These are phyloP conservation scores for Pulveroboletus sp. DNA, from an alignment of 768 basidiomycete species.

Conservation along the genomic window DNA sequence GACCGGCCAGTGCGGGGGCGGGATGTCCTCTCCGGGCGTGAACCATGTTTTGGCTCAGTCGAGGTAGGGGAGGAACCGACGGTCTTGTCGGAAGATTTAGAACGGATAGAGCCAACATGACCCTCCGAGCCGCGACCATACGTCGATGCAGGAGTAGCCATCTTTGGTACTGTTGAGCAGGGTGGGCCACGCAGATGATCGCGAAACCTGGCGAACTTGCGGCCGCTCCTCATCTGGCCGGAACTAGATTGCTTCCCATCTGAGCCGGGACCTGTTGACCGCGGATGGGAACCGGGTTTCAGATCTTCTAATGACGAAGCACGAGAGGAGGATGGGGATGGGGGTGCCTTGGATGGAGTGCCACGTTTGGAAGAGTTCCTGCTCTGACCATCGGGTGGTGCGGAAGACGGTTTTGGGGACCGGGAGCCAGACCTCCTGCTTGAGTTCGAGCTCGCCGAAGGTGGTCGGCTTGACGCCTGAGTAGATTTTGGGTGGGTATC, in stretches of 20 bases:
- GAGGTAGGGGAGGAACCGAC: constrained; percentile 1
- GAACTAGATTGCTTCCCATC: constrained; percentile 15
- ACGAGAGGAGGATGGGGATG: constrained; percentile 10
- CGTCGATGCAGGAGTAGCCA: constrained; percentile 8
- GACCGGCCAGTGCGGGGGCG: constrained; percentile 13
- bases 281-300: constrained; percentile 15
- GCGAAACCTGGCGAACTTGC: constrained; percentile 18
- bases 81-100: constrained; percentile 14
- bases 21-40: constrained; percentile 10
- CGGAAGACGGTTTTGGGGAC: constrained; percentile 11
- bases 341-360: constrained; percentile 9
- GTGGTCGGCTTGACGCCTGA: constrained; percentile 27
- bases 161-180: constrained; percentile 9
- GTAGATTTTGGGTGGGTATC: constrained; percentile 20
- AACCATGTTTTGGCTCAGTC: constrained; percentile 1
- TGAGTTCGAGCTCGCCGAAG: constrained; percentile 28
- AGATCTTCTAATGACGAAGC: constrained; percentile 10
- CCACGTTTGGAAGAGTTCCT: constrained; percentile 9
- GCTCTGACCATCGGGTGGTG: constrained; percentile 10
- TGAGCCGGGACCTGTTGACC: constrained; percentile 8
- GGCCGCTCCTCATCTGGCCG: constrained; percentile 17
- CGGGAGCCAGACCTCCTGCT: constrained; percentile 18
- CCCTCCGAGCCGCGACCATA: constrained; percentile 10
- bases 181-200: constrained; percentile 21
- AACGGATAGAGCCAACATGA: constrained; percentile 4